A percentile compares a stretch with the other conserved stretches of the same genome.
Conservation (phyloP, 805 yeast genomes). For the Pichia manshurica region DNA sequence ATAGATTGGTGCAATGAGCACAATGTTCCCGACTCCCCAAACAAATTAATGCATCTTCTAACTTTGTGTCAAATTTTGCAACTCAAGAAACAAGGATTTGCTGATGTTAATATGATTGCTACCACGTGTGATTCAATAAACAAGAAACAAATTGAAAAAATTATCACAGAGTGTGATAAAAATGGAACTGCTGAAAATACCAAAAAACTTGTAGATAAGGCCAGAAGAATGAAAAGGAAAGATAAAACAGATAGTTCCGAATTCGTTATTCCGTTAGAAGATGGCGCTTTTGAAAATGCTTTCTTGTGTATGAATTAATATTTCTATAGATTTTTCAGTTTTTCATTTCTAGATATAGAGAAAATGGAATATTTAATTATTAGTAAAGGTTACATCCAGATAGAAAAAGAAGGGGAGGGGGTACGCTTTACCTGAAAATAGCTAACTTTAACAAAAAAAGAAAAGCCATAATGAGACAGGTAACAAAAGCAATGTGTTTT, state of each 20-base stretch:
- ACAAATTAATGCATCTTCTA: slow-evolving; percentile 10
- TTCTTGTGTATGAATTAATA: not conserved
- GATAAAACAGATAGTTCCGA: slow-evolving; percentile 3
- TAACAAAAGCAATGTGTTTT: slow-evolving; percentile 5
- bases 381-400: too few species aligned
- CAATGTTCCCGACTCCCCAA: slow-evolving; percentile 14
- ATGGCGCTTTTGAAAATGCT: slow-evolving; percentile 4
- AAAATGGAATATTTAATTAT: too few species aligned
- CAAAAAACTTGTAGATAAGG: not conserved
- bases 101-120: slow-evolving; percentile 8
- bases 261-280: slow-evolving; percentile 8
- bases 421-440: too few species aligned
- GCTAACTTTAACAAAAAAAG: not conserved
- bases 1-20: slow-evolving; percentile 16
- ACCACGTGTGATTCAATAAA: slow-evolving; percentile 6
- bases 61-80: slow-evolving; percentile 12
- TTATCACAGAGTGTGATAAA: slow-evolving; percentile 10
- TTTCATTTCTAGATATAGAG: too few species aligned
- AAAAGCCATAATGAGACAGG: not conserved
- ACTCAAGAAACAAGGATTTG: slow-evolving; percentile 12
- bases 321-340: too few species aligned
- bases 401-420: too few species aligned
- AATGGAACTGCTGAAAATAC: not conserved
- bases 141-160: slow-evolving; percentile 10
- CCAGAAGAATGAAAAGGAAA: not conserved